phyloP scores from a whole-genome alignment of 2,329 filamentous ascomycete species.

The Pseudohalonectria lignicola region DNA sequence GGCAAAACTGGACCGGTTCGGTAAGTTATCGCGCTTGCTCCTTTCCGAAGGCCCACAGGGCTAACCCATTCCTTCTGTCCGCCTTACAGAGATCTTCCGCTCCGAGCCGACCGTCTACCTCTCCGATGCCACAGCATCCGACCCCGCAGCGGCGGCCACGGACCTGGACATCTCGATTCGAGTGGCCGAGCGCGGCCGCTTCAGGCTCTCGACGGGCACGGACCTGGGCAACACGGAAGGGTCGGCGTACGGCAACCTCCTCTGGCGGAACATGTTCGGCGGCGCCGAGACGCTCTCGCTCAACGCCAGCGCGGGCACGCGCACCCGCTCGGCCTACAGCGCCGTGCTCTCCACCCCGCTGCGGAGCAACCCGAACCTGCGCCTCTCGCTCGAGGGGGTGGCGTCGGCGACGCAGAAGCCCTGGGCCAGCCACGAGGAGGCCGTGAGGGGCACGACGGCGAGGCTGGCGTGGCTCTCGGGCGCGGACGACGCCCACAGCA shows the following conservation, averaged over 20 bases:
- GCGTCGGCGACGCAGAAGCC: conserved; percentile 78
- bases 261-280: conserved; percentile 87
- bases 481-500: conserved; percentile 58
- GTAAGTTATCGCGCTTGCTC: no score
- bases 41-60: conserved; percentile 6
- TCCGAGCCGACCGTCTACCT: conserved; percentile 73
- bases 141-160: conserved; percentile 58
- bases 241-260: conserved; percentile 78
- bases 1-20: conserved; percentile 68
- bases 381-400: conserved; percentile 68
- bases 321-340: conserved; percentile 85
- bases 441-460: conserved; percentile 63
- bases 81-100: conserved; percentile 69
- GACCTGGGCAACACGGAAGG: conserved; percentile 91
- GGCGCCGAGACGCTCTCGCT: conserved; percentile 83
- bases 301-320: conserved; percentile 79
- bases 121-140: conserved; percentile 59
- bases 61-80: not conserved
- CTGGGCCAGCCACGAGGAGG: conserved; percentile 92
- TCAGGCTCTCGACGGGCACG: conserved; percentile 88
- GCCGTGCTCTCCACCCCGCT: conserved; percentile 76
- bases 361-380: conserved; percentile 70
- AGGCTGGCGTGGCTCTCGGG: conserved; percentile 65
- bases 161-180: conserved; percentile 74
- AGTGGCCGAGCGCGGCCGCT: conserved; percentile 67